Percentiles rank a stretch among this genome's conserved stretches.
phyloP scores from a whole-genome alignment of 2,329 filamentous ascomycete species.

The Grosmannia huntii region DNA sequence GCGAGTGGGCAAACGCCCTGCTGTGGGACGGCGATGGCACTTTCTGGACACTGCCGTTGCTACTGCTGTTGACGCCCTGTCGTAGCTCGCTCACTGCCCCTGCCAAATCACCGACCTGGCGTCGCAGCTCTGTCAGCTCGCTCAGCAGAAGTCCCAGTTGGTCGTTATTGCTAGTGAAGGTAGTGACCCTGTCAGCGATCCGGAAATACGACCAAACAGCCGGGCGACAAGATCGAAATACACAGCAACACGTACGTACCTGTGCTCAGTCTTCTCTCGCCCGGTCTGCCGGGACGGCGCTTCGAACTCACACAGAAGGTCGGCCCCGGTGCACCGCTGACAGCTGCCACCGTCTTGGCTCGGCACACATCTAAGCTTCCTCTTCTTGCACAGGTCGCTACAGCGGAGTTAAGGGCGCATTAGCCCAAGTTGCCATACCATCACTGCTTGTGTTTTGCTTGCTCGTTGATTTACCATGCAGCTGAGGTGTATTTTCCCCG shows the following conservation, averaged over 20 bases:
- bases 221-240: not conserved
- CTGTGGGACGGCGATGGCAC: no score
- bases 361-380: conserved; percentile 25
- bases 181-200: not conserved
- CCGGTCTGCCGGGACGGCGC: conserved; percentile 9
- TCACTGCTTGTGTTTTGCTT: not conserved
- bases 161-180: not conserved
- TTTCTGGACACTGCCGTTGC: not conserved
- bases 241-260: not conserved
- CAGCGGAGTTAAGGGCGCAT: not conserved
- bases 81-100: not conserved
- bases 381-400: conserved; percentile 22
- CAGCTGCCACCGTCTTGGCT: conserved; percentile 1
- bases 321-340: not conserved
- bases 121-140: not conserved
- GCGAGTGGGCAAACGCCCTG: not conserved
- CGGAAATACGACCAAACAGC: no score
- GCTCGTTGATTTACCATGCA: not conserved
- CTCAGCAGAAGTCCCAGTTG: not conserved
- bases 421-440: not conserved
- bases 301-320: conserved; percentile 14
- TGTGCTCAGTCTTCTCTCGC: not conserved
- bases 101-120: not conserved
- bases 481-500: not conserved
- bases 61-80: not conserved